Evolutionary conservation across 441 rosid species (phyloP), one percentile per base, ranked within the genome.

Genomic region (Bruguiera hainesii): DNA sequence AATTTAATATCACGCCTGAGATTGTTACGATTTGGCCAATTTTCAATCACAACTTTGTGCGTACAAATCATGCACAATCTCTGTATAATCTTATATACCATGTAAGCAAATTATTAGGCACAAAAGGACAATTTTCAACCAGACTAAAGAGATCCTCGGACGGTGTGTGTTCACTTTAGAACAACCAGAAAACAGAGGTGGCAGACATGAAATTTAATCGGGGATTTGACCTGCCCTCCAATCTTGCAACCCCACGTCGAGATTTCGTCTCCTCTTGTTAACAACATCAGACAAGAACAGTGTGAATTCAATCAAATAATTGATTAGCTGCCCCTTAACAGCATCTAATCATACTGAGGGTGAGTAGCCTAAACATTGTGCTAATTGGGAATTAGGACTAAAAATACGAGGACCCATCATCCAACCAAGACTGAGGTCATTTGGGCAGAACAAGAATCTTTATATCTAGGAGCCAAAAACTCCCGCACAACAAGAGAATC

Each of bases 61-160:
- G 28, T 19, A 63, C 13, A 20, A 29, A 25, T 33, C 7, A 2
- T 30, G 39, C 5, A 33, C 55, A 26, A 7, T 25, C 29, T 42
- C 30, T 20, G 5, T 26, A 51, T 18, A 29, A 35, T 51, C 50
- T 59, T 28, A 42, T 64, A 29, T 48, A 20, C 5, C 48, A 42
- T 11, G 16, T 4, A 33, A 6, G 56, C 33, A 67, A 63, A 60
- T 65, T 19, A 30, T 23, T 21, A 42, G 51, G 37, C 61, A 55
- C 56, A 63, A 58, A 23, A 66, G 51, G 65, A 33, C 72, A 51
- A 35, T 29, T 29, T 60, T 68, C 50, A 71, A 65, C 73, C 58
- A 56, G 23, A 60, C 6, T 9, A 42, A 42, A 39, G 31, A 69
- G 68, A 35, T 57, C 48, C 53, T 62, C 64, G 29, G 11, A 53